Conservation (phyloP, 371 early-diverging fungal species). For the Mucor plumbeus region DNA sequence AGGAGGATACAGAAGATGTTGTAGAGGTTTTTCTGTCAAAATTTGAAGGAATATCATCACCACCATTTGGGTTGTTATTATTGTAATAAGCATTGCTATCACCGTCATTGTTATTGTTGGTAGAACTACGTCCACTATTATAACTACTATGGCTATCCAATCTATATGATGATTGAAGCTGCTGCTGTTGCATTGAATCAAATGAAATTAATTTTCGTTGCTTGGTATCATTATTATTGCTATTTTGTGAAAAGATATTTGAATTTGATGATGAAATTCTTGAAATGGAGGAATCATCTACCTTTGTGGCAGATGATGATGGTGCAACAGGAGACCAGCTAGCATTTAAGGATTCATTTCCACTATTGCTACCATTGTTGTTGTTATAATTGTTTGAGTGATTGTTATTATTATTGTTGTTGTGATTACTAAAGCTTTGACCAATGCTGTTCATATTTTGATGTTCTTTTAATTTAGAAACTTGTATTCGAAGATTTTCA, state of each 20-base stretch:
- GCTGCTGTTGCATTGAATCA: slow-evolving; percentile 25
- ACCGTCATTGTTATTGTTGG: not conserved
- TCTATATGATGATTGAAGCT: slow-evolving; percentile 13
- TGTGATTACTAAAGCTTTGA: not conserved
- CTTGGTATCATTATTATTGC: slow-evolving; percentile 14
- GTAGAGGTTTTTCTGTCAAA: slow-evolving; percentile 14
- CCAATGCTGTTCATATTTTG: slow-evolving; percentile 9
- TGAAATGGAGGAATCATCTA: slow-evolving; percentile 9
- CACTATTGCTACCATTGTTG: not conserved
- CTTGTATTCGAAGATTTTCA: slow-evolving; percentile 31
- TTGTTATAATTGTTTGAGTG: not conserved
- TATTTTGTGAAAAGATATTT: not conserved
- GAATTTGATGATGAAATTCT: not conserved
- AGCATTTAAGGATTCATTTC: not conserved
- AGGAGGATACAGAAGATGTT: slow-evolving; percentile 9
- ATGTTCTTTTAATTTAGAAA: slow-evolving; percentile 28
- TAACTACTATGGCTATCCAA: slow-evolving; percentile 2
- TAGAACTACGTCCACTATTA: not conserved
- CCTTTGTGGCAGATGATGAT: not conserved
- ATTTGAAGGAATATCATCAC: not conserved
- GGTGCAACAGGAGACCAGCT: slow-evolving; percentile 8
- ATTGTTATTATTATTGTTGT: not conserved
- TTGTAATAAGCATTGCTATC: not conserved
- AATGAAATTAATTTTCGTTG: slow-evolving; percentile 21
- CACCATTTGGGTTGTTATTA: not conserved